Base-by-base conservation (phyloP, 176 grass and related monocot species). In the Avena insularis region DNA sequence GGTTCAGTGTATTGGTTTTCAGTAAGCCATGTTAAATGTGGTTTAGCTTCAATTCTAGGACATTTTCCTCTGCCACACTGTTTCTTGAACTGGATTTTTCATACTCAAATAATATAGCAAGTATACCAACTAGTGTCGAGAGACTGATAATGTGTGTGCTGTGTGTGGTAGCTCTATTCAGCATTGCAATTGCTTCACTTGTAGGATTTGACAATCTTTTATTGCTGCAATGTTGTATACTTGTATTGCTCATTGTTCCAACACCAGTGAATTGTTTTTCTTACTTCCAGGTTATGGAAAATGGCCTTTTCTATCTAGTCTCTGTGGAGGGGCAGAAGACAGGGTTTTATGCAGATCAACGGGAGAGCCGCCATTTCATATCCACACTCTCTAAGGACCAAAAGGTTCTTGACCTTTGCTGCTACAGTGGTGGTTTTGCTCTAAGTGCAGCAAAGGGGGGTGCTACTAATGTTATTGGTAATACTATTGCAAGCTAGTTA, bases 341-440 rank as follows among this genome's bases (percentile, higher is more conserved):
- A 86, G 96, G 96, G 14, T 98, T 98, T 88, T 98, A 98, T 88
- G 96, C 96, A 89, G 96, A 96, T 78, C 92, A 98, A 76, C 74
- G 96, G 33, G 93, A 98, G 75, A 98, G 83, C n/a, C 91, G 96
- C 13, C 85, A 81, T 76, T 79, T 94, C 72, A 83, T 98, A 85
- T 96, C 92, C n/a, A 86, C 81, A 54, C 77, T 98, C 55, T 94
- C 93, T 12, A 96, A 91, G 80, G 85, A 78, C 27, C 83, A 79
- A 82, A 94, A 63, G 65, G 87, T 98, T 75, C 96, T 98, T 75
- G 96, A 98, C 81, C 83, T 96, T 90, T 98, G 88, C 81, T 98
- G 96, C 79, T 98, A 96, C 43, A 96, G 79, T 87, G 96, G 96
- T 62, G 96, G 92, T 78, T 98, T 98, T 88, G 82, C 96, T 50